Evolutionary conservation across 1,284 basidiomycete species (phyloP).

Genomic region (Puccinia brachypodii): DNA sequence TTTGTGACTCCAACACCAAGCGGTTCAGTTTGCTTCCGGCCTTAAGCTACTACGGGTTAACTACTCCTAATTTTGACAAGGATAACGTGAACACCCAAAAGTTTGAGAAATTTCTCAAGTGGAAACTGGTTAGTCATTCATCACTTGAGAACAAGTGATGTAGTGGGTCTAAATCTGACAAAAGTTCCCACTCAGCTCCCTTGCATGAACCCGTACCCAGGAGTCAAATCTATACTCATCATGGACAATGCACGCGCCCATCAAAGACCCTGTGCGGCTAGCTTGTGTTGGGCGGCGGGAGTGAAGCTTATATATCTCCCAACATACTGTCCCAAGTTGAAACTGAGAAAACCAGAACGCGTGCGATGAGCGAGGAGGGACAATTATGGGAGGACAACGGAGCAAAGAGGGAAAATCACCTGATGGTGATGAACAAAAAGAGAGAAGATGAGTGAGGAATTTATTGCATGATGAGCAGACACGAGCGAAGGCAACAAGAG

Average conservation of each 20-base stretch:
- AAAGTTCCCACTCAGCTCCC: not conserved
- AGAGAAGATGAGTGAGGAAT: no score
- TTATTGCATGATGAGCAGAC: no score
- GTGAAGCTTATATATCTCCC: not conserved
- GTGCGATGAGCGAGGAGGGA: not conserved
- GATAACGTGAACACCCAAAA: not conserved
- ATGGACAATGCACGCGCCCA: not conserved
- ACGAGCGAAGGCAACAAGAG: no score
- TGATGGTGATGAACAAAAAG: no score
- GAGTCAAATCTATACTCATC: not conserved
- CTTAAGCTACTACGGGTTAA: not conserved
- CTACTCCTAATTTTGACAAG: not conserved
- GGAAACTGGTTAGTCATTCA: not conserved
- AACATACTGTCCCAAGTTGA: not conserved
- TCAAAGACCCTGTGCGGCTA: not conserved
- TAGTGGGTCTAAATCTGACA: not conserved
- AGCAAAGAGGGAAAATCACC: no score
- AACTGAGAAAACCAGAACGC: not conserved
- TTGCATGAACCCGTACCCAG: not conserved
- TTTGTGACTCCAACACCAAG: not conserved
- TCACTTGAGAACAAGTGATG: not conserved
- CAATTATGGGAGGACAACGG: no score
- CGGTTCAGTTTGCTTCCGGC: not conserved
- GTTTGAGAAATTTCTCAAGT: not conserved
- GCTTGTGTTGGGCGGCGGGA: not conserved